These are phyloP conservation scores for Apophysomyces elegans DNA, from an alignment of 371 early-diverging fungal genomes.

Conservation along the genomic window DNA sequence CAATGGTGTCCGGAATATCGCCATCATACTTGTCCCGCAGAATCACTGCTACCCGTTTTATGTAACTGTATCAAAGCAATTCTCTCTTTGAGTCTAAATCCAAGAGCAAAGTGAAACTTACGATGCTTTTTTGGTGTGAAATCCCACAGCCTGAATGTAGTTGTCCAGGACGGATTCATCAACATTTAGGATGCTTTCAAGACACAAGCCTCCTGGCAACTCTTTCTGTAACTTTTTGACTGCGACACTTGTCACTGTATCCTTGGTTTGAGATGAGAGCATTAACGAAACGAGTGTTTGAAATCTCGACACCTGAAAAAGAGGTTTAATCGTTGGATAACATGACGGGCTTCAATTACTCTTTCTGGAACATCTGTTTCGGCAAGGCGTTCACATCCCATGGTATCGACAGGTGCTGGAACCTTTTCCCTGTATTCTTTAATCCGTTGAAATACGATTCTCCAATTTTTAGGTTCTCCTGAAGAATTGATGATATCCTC, in stretches of 20 bases:
- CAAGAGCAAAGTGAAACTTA: slow-evolving; percentile 28
- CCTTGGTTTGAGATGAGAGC: slow-evolving; percentile 97
- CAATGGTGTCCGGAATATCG: slow-evolving; percentile 87
- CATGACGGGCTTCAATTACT: slow-evolving; percentile 10
- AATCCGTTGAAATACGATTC: slow-evolving; percentile 64
- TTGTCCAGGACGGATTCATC: slow-evolving; percentile 66
- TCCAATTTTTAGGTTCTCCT: slow-evolving; percentile 66
- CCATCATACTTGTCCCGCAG: slow-evolving; percentile 73
- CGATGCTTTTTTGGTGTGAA: slow-evolving; percentile 86
- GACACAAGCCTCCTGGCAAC: slow-evolving; percentile 67
- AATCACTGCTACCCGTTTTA: slow-evolving; percentile 79
- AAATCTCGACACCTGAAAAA: slow-evolving; percentile 70
- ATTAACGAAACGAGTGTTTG: slow-evolving; percentile 91
- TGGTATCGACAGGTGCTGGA: slow-evolving; percentile 93
- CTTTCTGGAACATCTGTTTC: slow-evolving; percentile 40
- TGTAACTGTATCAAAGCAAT: slow-evolving; percentile 40
- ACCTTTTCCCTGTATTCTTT: slow-evolving; percentile 61
- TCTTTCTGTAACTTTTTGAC: slow-evolving; percentile 68
- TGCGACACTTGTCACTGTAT: slow-evolving; percentile 86
- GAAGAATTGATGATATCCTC: not conserved
- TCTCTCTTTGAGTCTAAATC: not conserved
- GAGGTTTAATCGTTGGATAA: not conserved
- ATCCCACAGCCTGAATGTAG: slow-evolving; percentile 88
- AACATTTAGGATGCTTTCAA: slow-evolving; percentile 59
- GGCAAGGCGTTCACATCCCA: slow-evolving; percentile 89